Base-by-base conservation (phyloP, 2,329 filamentous ascomycete genomes). In the Alternaria ethzedia region DNA sequence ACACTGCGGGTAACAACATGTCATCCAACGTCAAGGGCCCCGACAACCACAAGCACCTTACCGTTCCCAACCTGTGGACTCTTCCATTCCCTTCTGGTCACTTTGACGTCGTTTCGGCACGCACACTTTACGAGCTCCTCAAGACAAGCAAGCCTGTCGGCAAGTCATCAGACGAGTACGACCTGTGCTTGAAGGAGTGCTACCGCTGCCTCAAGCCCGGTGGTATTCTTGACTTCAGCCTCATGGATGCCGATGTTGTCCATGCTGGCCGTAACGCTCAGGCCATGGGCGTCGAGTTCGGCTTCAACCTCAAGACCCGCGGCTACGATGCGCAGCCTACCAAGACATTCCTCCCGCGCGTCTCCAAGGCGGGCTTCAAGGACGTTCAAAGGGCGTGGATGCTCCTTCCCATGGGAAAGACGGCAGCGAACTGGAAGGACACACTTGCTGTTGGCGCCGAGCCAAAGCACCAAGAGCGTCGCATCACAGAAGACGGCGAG, bases 121-220 rank as follows among this genome's bases (percentile, higher is more conserved):
- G 95, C 36, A 92, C 94, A 61, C 86, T 99, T 51, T 92, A 97
- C 80, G 88, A 90, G 57, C 86, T 96, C 43, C 88, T 99, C 72
- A 96, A 95, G 78, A 86, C 84, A 3, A 82, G 83, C 66, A 84
- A 82, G 80, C 89, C 90, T 20, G 61, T 75, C 3, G 76, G 77
- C 15, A 74, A 70, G 63, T 75, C 76, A n/a, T 72, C 68, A 32
- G 93, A 98, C 75, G 95, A 98, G 81, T 97, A 94, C 86, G 92
- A 96, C 76, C 86, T 90, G 52, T 96, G 93, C 65, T 85, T 98
- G 9, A 85, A 84, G 56, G 96, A 99, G 82, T 96, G 94, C 78
- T 89, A 93, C 83, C 93, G 96, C 63, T 91, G 96, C 62, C 89
- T 97, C 70, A 97, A 97, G 83, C 94, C 95, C 0, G 94, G 93